Percentiles rank a stretch among this genome's conserved stretches.
Evolutionary conservation across 192 early-diverging fungal genomes (phyloP).

Genomic region (Cladochytrium replicatum): DNA sequence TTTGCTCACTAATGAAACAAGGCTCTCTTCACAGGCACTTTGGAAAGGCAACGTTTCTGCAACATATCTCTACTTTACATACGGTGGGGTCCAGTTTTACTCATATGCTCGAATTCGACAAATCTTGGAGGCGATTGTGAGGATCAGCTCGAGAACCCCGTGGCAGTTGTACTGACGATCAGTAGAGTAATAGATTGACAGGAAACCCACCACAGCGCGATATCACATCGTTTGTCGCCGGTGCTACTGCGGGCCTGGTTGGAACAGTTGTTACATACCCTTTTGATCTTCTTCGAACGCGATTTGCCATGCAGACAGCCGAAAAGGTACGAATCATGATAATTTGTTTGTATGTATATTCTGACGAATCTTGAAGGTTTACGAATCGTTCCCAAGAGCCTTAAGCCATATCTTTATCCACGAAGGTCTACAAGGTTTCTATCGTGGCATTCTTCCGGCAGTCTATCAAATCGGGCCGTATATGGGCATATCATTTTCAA

Average conservation of each 20-base stretch:
- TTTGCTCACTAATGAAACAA: too few species aligned
- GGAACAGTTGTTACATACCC: constrained; percentile 84
- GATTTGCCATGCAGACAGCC: constrained; percentile 78
- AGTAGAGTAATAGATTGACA: constrained; percentile 5
- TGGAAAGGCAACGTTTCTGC: constrained; percentile 95
- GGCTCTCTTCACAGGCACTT: constrained; percentile 56
- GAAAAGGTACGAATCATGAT: constrained; percentile 14
- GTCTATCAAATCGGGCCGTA: constrained; percentile 87
- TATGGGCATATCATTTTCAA: constrained; percentile 87
- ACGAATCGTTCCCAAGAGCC: constrained; percentile 56
- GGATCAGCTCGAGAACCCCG: too few species aligned
- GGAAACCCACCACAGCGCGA: constrained; percentile 17
- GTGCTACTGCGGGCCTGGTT: constrained; percentile 61
- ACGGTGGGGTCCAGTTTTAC: constrained; percentile 81
- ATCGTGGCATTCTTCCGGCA: constrained; percentile 71
- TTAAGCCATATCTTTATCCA: constrained; percentile 49
- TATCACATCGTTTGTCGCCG: constrained; percentile 57
- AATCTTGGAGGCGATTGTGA: constrained; percentile 2
- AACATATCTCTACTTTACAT: constrained; percentile 84
- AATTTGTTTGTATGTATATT: not conserved
- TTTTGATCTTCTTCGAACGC: constrained; percentile 89
- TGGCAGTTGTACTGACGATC: too few species aligned
- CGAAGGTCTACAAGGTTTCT: constrained; percentile 79
- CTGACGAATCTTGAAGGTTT: constrained; percentile 46
- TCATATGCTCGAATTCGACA: constrained; percentile 8